These are phyloP conservation scores for Pichia cactophila DNA, from an alignment of 1,139 yeast genomes.

Conservation along the genomic window DNA sequence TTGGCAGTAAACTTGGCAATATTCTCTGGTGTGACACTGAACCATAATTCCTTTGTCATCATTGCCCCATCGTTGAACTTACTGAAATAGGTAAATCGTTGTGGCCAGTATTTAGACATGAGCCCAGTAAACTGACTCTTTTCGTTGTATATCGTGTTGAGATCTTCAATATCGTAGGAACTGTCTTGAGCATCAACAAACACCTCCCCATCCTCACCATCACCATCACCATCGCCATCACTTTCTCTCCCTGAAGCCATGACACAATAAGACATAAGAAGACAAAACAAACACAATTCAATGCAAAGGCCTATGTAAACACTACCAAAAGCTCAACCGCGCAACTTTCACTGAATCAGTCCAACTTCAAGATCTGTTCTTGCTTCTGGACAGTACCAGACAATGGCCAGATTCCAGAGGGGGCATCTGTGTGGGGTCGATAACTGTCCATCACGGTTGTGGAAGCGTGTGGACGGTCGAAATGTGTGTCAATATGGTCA, in stretches of 20 bases:
- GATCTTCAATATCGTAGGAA: slow-evolving; percentile 4
- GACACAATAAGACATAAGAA: too few species aligned
- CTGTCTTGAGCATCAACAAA: slow-evolving; percentile 2
- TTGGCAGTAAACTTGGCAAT: slow-evolving; percentile 61
- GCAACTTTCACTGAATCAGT: too few species aligned
- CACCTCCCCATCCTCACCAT: neutral
- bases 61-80: slow-evolving; percentile 62
- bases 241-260: neutral
- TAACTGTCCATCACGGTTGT: slow-evolving; percentile 76
- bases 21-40: slow-evolving; percentile 81
- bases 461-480: slow-evolving; percentile 66
- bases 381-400: too few species aligned
- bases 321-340: too few species aligned
- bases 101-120: slow-evolving; percentile 50
- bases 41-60: slow-evolving; percentile 78
- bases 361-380: too few species aligned
- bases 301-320: too few species aligned
- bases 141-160: slow-evolving; percentile 10
- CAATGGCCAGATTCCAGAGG: slow-evolving; percentile 27
- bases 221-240: neutral
- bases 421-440: slow-evolving; percentile 87
- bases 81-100: slow-evolving; percentile 52
- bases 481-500: slow-evolving; percentile 87
- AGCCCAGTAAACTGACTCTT: slow-evolving; percentile 15
- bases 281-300: too few species aligned